Base-by-base conservation (phyloP, 768 basidiomycete species). In the Postia placenta region DNA sequence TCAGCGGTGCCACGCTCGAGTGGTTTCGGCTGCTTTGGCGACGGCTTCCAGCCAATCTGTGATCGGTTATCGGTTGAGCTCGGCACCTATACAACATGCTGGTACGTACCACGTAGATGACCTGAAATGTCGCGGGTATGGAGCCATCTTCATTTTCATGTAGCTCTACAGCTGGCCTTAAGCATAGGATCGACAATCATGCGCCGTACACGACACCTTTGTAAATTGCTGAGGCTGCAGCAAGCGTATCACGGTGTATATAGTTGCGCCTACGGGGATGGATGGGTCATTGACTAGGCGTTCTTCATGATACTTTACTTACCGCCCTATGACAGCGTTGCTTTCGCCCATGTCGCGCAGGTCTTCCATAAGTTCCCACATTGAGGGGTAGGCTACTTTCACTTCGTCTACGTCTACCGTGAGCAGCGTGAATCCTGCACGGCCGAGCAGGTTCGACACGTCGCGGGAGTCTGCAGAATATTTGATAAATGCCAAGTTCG, bases 351-450 rank as follows among this genome's bases (percentile, higher is more conserved):
- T 99, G 62, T 91, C 83, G 45, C 80, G 76, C n/a, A 99, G 67
- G 65, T 99, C 96, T 48, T 92, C 82, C 66, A 98, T 74, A 12
- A 99, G 77, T 61, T 98, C 95, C 85, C 88, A 97, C 78, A 98
- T 94, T 39, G 83, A 87, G 0, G 96, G 96, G 61, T 97, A 99
- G 5, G 78, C 78, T 30, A 97, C 81, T 55, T 79, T 81, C 5
- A 99, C 76, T 69, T 99, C 96, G 61, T 99, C 96, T 28, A 87
- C 81, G 60, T 99, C 96, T 26, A 98, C 91, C 0, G 96, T 98
- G 15, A 97, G 80, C 19, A 96, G 71, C 0, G 86, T 89, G 66
- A 98, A 96, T 11, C 95, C 95, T 0, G 96, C 95, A 47, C 94
- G 82, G 28, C 84, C 81, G 30, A 99, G 78, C 25, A 99, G 81